phyloP scores from a whole-genome alignment of 208 protist species.

The Phytomonas sp. region DNA sequence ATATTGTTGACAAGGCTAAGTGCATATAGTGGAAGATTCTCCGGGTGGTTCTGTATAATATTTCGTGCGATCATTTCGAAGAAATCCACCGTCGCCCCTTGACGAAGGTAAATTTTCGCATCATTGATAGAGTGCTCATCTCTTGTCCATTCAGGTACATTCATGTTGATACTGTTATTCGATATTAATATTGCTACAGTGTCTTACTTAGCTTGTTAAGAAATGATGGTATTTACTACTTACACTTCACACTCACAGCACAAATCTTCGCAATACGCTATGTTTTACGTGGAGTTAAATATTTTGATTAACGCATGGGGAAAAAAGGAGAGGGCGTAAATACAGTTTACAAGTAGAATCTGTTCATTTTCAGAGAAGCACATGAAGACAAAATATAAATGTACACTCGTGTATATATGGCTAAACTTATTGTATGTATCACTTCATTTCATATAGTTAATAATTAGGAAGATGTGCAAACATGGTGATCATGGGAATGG shows the following conservation, averaged over 20 bases:
- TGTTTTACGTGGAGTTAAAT: not conserved
- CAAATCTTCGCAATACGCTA: not conserved
- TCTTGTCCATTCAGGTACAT: constrained; percentile 67
- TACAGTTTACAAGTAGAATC: not conserved
- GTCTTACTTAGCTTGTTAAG: not conserved
- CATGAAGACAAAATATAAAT: not conserved
- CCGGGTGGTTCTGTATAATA: constrained; percentile 63
- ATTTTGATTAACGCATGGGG: not conserved
- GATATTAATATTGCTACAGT: not conserved
- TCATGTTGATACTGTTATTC: constrained; percentile 12
- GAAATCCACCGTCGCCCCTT: constrained; percentile 78
- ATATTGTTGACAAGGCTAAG: constrained; percentile 63
- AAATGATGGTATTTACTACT: not conserved
- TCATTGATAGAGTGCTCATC: constrained; percentile 76
- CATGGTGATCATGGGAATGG: not conserved
- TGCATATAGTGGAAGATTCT: constrained; percentile 35
- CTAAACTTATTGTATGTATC: constrained; percentile 4
- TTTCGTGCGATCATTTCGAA: constrained; percentile 80
- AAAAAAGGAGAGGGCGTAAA: not conserved
- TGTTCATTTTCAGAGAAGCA: not conserved
- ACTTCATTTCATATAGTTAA: constrained; percentile 10
- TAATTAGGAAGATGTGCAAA: not conserved
- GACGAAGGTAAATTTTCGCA: constrained; percentile 80
- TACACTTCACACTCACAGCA: not conserved
- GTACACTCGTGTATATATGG: not conserved